A percentile compares a stretch with the other conserved stretches of the same genome.
These are phyloP conservation scores for Selaginella tamariscina DNA, from an alignment of 75 land plant species.

Conservation along the genomic window DNA sequence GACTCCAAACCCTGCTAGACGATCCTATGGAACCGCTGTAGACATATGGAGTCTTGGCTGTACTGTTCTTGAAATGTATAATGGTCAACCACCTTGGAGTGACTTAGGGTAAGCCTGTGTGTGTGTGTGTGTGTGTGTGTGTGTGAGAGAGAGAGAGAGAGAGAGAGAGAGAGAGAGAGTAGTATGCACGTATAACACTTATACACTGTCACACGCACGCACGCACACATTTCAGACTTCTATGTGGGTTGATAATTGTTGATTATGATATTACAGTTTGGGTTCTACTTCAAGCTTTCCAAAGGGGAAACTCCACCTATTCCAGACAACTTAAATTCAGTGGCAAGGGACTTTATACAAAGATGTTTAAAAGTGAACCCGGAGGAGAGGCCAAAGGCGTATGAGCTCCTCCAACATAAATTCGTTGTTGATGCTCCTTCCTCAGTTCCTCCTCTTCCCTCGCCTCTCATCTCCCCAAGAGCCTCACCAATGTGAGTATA, in stretches of 20 bases:
- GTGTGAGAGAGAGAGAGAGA: no score
- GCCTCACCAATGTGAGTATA: not conserved
- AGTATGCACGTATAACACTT: no score
- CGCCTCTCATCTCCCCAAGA: not conserved
- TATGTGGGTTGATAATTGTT: conserved; percentile 1
- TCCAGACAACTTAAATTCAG: conserved; percentile 29
- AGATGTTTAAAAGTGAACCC: conserved; percentile 25
- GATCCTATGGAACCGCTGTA: conserved; percentile 20
- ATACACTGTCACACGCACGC: no score
- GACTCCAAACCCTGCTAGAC: not conserved
- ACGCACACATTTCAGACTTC: no score
- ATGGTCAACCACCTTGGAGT: conserved; percentile 37
- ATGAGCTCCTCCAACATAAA: conserved; percentile 32
- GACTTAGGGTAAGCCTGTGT: conserved; percentile 26
- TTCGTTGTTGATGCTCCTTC: conserved; percentile 27
- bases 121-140: no score
- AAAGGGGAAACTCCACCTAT: conserved; percentile 37
- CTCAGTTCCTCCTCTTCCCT: not conserved
- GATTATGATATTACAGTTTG: conserved; percentile 16
- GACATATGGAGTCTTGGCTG: conserved; percentile 40
- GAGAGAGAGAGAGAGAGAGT: no score
- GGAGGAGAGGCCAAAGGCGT: conserved; percentile 36
- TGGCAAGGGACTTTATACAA: conserved; percentile 27
- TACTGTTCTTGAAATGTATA: conserved; percentile 34
- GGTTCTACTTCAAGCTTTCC: conserved; percentile 28